phyloP scores from a whole-genome alignment of 305 asterid species.

The Fraxinus albicans region DNA sequence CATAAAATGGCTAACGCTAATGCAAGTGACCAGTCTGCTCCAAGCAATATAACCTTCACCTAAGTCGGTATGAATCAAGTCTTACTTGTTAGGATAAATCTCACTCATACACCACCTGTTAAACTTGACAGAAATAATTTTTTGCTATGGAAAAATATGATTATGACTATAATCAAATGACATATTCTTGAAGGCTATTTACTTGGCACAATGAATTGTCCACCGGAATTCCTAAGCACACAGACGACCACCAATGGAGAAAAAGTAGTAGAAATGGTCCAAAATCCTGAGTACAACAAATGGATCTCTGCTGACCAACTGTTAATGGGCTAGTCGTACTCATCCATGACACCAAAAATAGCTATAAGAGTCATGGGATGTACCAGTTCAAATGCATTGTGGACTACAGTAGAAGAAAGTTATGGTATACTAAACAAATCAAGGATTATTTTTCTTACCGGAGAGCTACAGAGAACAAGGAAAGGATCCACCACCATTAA shows the following conservation, averaged over 20 bases:
- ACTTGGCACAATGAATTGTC: neutral
- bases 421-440: neutral
- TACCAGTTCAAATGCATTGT: neutral
- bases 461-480: neutral
- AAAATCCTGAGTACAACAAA: too few relatives aligned
- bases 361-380: neutral
- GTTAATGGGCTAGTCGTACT: neutral
- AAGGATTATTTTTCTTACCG: neutral
- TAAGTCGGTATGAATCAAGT: too few relatives aligned
- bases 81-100: too few relatives aligned
- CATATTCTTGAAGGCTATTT: neutral
- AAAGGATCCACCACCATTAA: neutral
- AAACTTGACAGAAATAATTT: too few relatives aligned
- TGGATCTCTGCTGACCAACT: neutral
- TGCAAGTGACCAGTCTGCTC: too few relatives aligned
- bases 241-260: neutral
- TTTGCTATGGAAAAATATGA: too few relatives aligned
- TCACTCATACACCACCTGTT: too few relatives aligned
- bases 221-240: neutral
- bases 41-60: too few relatives aligned
- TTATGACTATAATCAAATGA: too few relatives aligned
- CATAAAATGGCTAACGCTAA: too few relatives aligned
- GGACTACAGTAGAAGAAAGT: neutral
- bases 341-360: neutral
- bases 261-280: too few relatives aligned